Base-by-base conservation (phyloP, 108 stramenopile genomes). In the Mayamaea pseudoterrestris region DNA sequence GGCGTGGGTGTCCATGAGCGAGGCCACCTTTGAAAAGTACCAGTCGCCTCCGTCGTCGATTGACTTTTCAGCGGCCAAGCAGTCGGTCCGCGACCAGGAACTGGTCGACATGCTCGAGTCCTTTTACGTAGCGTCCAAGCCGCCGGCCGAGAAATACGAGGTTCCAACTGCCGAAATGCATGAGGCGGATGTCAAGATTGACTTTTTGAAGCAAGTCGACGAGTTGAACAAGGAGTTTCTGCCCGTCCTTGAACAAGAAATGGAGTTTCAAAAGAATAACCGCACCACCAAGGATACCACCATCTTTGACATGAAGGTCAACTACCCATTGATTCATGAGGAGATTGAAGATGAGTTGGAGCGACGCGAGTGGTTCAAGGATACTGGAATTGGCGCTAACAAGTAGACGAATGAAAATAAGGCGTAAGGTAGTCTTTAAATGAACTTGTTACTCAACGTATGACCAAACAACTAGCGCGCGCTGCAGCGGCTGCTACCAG, bases 331-430 rank as follows among this genome's bases (percentile, higher is more conserved):
- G 40, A 78, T 90, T 51, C 81, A 79, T 16, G 83, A 85, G 47
- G 83, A 90, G 53, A 73, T 81, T 27, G 81, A 85, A 53, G 68
- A 78, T 28, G 89, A 90, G 53, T 77, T 90, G 52, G 83, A 85
- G 53, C 58, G 69, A 24, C 84, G 89, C 61, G 76, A 85, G 53
- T 90, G 89, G 89, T 90, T 90, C 74, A 90, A 85, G 71, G 89
- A 90, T 64, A 60, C 61, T 44, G 74, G n/a, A n/a, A n/a, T n/a
- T n/a, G n/a, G n/a, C n/a, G n/a, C n/a, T n/a, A n/a, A n/a, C n/a
- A n/a, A n/a, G n/a, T n/a, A n/a, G n/a, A n/a, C n/a, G n/a, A n/a
- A n/a, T n/a, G n/a, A n/a, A n/a, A n/a, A n/a, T n/a, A n/a, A n/a
- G n/a, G n/a, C n/a, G n/a, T n/a, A n/a, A n/a, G n/a, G n/a, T n/a